Base-by-base conservation (phyloP, 768 basidiomycete species). In the Rickenella mellea region DNA sequence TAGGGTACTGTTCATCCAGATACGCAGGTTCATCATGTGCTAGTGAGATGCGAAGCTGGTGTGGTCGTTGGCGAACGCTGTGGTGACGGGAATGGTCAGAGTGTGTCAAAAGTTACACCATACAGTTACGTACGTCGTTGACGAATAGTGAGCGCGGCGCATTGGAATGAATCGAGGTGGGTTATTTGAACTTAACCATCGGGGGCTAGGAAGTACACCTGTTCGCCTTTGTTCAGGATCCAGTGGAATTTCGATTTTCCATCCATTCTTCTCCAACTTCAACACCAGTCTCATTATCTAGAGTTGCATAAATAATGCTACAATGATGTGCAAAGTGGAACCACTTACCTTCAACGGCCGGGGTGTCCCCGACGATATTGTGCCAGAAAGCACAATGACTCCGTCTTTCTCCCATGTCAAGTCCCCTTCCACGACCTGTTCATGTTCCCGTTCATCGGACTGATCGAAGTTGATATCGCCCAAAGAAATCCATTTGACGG, bases 1-100 rank as follows among this genome's bases (percentile, higher is more conserved):
- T 80, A 0, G 84, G 80, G 53, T 84, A 87, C 33, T 73, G 70
- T 57, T 96, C 93, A 47, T 85, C 80, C 27, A 94, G 59, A 56
- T 82, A 86, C 1, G 88, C 89, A 0, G 85, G 83, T 1, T 71
- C 58, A 0, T 71, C 62, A 44, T 90, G 81, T 1, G 66, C 57
- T 33, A 92, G 55, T 0, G 66, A 62, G 15, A 87, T 62, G 4
- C 60, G 51, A 3, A 94, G 51, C 0, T 60, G 58, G 47, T 87
- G 86, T 0, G 78, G 70, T 17, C 74, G 74, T 48, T 80, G 70
- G 38, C 71, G 76, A 30, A 86, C 71, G 17, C 82, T 86, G 27
- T 5, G 28, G 26, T 31, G 43, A 38, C 46, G 48, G 46, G 17
- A 51, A 20, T 3, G 38, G 43, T 17, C 39, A 44, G 1, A 51